Evolutionary conservation across 805 yeast species (phyloP).

Genomic region (Barnettozyma populi): DNA sequence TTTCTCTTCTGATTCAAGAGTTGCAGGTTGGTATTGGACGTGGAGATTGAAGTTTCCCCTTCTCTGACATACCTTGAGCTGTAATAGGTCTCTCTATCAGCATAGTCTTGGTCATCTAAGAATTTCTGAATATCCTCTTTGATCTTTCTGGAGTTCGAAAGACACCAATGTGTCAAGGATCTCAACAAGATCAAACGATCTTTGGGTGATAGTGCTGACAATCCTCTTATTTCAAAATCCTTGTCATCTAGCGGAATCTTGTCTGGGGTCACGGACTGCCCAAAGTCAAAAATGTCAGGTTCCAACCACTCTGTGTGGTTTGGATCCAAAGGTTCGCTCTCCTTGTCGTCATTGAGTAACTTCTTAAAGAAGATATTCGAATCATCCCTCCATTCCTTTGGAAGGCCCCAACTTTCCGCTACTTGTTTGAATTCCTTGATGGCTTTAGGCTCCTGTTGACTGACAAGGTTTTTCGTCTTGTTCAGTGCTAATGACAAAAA

Average conservation of each 20-base stretch:
- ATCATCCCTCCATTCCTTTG: slow-evolving; percentile 27
- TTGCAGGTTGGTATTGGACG: slow-evolving; percentile 13
- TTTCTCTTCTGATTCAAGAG: slow-evolving; percentile 4
- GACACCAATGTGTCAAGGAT: slow-evolving; percentile 21
- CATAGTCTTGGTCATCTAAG: slow-evolving; percentile 1
- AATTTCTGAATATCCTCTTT: slow-evolving; percentile 9
- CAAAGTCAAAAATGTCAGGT: slow-evolving; percentile 9
- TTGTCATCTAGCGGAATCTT: slow-evolving; percentile 21
- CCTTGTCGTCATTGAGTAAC: slow-evolving; percentile 4
- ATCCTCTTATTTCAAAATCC: slow-evolving; percentile 15
- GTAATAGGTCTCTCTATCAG: slow-evolving; percentile 24
- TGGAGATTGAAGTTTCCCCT: slow-evolving; percentile 18
- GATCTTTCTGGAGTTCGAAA: slow-evolving; percentile 15
- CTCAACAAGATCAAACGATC: slow-evolving; percentile 22
- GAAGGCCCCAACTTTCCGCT: slow-evolving; percentile 20
- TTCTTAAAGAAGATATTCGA: slow-evolving; percentile 10
- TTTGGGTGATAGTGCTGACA: slow-evolving; percentile 16
- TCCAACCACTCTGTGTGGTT: slow-evolving; percentile 17
- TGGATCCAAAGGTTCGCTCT: slow-evolving; percentile 20
- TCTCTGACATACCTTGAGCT: slow-evolving; percentile 21
- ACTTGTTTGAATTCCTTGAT: slow-evolving; percentile 14
- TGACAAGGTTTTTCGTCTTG: slow-evolving; percentile 11
- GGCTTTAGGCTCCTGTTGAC: slow-evolving; percentile 10
- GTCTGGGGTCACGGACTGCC: slow-evolving; percentile 11
- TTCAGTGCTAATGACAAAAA: slow-evolving; percentile 17